A percentile compares a stretch with the other conserved stretches of the same genome.
phyloP scores from a whole-genome alignment of 2,329 filamentous ascomycete species.

The Cladophialophora carrionii region DNA sequence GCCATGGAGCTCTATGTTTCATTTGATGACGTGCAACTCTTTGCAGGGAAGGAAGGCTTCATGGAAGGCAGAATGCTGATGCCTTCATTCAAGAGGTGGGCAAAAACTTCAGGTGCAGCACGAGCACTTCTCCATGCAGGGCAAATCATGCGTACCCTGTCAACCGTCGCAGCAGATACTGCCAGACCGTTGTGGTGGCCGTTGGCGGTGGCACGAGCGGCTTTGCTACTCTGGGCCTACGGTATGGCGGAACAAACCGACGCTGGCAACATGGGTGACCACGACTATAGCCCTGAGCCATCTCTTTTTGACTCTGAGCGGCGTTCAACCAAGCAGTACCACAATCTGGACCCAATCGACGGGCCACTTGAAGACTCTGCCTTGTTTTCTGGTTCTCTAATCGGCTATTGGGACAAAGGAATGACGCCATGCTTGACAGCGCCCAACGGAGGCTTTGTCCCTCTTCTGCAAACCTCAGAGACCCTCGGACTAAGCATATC shows the following conservation, averaged over 20 bases:
- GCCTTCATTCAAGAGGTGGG: slow-evolving; percentile 11
- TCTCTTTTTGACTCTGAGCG: neutral
- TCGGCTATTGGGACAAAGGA: neutral
- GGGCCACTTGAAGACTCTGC: neutral
- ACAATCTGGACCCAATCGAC: neutral
- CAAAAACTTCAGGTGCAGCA: slow-evolving; percentile 10
- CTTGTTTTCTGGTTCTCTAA: neutral
- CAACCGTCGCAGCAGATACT: neutral
- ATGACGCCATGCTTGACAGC: neutral
- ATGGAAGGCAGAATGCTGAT: slow-evolving; percentile 12
- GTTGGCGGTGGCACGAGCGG: slow-evolving; percentile 7
- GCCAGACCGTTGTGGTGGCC: slow-evolving; percentile 9
- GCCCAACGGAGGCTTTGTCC: neutral
- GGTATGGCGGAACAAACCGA: neutral
- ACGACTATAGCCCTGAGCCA: neutral
- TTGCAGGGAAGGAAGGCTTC: slow-evolving; percentile 11
- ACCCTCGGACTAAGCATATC: slow-evolving; percentile 4
- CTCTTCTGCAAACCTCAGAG: neutral
- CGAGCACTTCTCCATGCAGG: slow-evolving; percentile 8
- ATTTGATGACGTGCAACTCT: slow-evolving; percentile 9
- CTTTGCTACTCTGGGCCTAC: slow-evolving; percentile 13
- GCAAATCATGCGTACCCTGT: neutral
- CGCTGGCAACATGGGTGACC: neutral
- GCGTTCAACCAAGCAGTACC: neutral
- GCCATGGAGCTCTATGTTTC: slow-evolving; percentile 11